A percentile compares a stretch with the other conserved stretches of the same genome.
Evolutionary conservation across 192 early-diverging fungal genomes (phyloP).

Genomic region (Coemansia sp.): DNA sequence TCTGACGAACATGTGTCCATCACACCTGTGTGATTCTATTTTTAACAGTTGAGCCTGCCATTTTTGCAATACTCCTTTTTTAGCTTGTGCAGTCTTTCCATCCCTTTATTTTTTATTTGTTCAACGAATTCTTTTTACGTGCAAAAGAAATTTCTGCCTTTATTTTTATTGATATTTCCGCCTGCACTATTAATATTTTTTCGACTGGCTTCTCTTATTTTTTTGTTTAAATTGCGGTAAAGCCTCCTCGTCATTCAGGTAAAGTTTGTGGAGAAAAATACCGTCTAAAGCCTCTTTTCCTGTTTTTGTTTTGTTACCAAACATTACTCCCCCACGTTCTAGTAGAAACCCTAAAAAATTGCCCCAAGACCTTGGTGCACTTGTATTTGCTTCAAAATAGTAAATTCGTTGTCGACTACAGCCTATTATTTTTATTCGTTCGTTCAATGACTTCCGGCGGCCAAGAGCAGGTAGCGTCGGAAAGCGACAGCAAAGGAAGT

Average conservation of each 20-base stretch:
- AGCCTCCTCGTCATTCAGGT: not conserved
- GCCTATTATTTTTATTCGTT: not conserved
- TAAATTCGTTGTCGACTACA: not conserved
- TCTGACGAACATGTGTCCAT: not conserved
- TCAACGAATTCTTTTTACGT: not conserved
- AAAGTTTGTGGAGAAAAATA: not conserved
- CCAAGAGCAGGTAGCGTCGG: not conserved
- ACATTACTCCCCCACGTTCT: too few species aligned
- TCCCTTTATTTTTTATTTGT: not conserved
- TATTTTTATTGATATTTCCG: not conserved
- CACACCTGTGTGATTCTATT: not conserved
- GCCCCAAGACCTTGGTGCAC: too few species aligned
- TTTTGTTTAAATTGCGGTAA: not conserved
- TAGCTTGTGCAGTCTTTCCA: not conserved
- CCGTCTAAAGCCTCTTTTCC: not conserved
- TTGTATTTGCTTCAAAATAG: not conserved
- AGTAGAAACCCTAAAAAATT: not conserved
- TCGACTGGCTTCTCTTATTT: not conserved
- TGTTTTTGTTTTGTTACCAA: too few species aligned
- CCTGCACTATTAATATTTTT: not conserved
- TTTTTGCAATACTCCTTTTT: not conserved
- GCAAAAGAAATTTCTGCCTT: not conserved
- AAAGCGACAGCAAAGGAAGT: not conserved
- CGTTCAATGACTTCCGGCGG: not conserved
- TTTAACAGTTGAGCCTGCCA: not conserved